Conservation (phyloP, 441 rosid species). For the Sinapis alba region DNA sequence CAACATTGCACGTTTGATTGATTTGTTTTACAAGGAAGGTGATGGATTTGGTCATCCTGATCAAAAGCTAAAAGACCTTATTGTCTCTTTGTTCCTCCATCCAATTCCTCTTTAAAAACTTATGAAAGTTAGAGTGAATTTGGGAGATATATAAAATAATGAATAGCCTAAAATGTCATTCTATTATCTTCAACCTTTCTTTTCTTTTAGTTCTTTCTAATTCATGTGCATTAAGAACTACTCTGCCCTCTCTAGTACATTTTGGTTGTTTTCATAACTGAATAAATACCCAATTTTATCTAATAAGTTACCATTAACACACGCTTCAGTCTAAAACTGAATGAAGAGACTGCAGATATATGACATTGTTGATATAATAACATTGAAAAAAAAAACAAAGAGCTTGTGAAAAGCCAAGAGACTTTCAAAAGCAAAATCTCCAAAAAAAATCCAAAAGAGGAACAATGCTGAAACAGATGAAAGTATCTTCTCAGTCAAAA, state of each 20-base stretch:
- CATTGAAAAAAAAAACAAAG: neutral
- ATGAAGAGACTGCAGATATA: too few relatives aligned
- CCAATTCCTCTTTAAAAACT: neutral
- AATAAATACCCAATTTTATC: too few relatives aligned
- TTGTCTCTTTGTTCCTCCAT: neutral
- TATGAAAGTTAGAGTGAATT: neutral
- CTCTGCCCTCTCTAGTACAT: too few relatives aligned
- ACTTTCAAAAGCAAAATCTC: conserved; percentile 22
- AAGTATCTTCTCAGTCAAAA: conserved; percentile 18
- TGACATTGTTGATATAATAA: too few relatives aligned
- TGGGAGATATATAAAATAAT: neutral
- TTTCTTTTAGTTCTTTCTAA: too few relatives aligned
- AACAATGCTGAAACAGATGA: conserved; percentile 21
- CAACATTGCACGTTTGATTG: neutral
- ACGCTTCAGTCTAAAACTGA: too few relatives aligned
- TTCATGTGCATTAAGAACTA: too few relatives aligned
- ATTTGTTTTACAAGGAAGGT: neutral
- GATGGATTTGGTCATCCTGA: conserved; percentile 1
- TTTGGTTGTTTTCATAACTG: too few relatives aligned
- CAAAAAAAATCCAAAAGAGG: conserved; percentile 3
- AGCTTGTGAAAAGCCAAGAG: conserved; percentile 9
- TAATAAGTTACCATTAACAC: too few relatives aligned
- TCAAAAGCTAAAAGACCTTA: neutral
- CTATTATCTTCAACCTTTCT: neutral
- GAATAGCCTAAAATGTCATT: neutral